A percentile compares a stretch with the other conserved stretches of the same genome.
These are phyloP conservation scores for Mycena venus DNA, from an alignment of 768 basidiomycete genomes.

Conservation along the genomic window DNA sequence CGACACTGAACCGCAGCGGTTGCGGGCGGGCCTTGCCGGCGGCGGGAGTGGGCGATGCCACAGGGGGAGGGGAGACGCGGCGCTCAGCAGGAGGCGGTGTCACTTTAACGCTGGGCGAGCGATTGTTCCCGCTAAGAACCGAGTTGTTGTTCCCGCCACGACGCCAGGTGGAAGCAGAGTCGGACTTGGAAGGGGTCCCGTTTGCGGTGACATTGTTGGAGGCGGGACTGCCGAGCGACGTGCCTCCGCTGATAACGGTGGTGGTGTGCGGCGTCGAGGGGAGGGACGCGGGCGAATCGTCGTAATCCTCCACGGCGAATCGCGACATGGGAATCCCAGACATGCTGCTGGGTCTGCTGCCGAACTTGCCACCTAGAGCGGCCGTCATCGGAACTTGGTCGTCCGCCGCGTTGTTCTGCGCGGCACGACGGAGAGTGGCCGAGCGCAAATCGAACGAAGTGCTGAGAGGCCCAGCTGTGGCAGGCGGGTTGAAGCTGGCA, in stretches of 20 bases:
- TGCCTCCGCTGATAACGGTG: slow-evolving; percentile 80
- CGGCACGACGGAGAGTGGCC: slow-evolving; percentile 72
- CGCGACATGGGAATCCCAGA: slow-evolving; percentile 49
- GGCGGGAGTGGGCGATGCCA: slow-evolving; percentile 38
- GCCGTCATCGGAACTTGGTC: slow-evolving; percentile 88
- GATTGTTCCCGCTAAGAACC: slow-evolving; percentile 72
- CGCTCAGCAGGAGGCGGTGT: slow-evolving; percentile 77
- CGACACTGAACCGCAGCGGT: slow-evolving; percentile 72
- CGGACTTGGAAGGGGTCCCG: slow-evolving; percentile 80
- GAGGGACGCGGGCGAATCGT: slow-evolving; percentile 53
- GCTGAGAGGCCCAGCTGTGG: slow-evolving; percentile 80
- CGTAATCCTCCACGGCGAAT: slow-evolving; percentile 55
- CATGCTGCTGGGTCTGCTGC: slow-evolving; percentile 68
- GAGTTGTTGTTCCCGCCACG: slow-evolving; percentile 82
- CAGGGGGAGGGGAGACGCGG: slow-evolving; percentile 66
- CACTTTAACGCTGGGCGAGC: slow-evolving; percentile 78
- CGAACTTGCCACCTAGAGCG: slow-evolving; percentile 81
- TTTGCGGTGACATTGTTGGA: slow-evolving; percentile 51
- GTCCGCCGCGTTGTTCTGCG: slow-evolving; percentile 62
- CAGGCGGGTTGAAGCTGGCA: slow-evolving; percentile 66
- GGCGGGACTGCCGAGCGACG: slow-evolving; percentile 69
- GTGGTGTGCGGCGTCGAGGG: slow-evolving; percentile 74
- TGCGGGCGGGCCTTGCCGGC: slow-evolving; percentile 69
- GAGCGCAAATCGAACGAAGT: slow-evolving; percentile 76
- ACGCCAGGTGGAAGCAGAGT: slow-evolving; percentile 85